A percentile compares a stretch with the other conserved stretches of the same genome.
Conservation (phyloP, 2,329 filamentous ascomycete species). For the Zymoseptoria crescenta region DNA sequence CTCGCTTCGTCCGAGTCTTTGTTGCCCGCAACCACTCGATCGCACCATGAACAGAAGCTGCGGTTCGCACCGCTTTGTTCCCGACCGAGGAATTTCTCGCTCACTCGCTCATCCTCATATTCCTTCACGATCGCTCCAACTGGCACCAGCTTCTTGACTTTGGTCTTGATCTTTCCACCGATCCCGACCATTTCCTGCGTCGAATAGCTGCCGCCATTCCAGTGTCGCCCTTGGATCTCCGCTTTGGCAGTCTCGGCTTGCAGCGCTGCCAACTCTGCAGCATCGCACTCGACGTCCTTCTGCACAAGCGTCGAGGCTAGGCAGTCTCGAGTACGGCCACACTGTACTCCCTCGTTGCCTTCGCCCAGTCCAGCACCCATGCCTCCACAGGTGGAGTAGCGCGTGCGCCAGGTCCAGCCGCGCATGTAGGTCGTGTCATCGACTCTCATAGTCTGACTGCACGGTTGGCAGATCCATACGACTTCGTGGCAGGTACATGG, state of each 20-base stretch:
- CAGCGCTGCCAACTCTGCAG: constrained; percentile 58
- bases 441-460: constrained; percentile 61
- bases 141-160: constrained; percentile 71
- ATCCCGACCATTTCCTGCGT: constrained; percentile 88
- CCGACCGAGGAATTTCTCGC: constrained; percentile 57
- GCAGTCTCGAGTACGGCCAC: constrained; percentile 69
- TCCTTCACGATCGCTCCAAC: constrained; percentile 82
- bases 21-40: constrained; percentile 38
- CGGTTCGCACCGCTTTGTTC: constrained; percentile 62
- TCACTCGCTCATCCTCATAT: constrained; percentile 67
- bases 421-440: constrained; percentile 52
- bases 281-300: constrained; percentile 77
- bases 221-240: constrained; percentile 26
- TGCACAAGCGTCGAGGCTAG: constrained; percentile 70
- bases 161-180: constrained; percentile 79
- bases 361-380: constrained; percentile 82
- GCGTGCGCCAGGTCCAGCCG: constrained; percentile 83
- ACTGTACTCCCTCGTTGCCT: constrained; percentile 79
- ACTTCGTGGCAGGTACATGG: constrained; percentile 53
- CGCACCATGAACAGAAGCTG: constrained; percentile 92
- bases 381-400: constrained; percentile 72
- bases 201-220: constrained; percentile 63
- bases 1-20: constrained; percentile 20
- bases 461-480: constrained; percentile 81
- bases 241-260: constrained; percentile 27